These are phyloP conservation scores for Wallacemonas rigidus DNA, from an alignment of 208 protist species.

Conservation along the genomic window DNA sequence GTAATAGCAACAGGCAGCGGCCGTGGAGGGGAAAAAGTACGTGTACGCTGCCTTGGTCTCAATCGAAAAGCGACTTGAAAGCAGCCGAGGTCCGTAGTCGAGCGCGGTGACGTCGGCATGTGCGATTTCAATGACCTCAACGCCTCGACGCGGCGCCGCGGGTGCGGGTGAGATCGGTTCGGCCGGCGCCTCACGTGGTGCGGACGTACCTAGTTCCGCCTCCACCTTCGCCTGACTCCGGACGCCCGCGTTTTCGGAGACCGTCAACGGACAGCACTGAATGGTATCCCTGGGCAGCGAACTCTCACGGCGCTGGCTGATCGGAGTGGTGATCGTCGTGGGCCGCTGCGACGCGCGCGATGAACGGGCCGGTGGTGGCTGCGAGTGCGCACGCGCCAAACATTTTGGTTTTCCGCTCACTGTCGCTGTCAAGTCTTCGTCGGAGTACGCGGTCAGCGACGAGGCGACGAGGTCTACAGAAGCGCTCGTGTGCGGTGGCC, in stretches of 20 bases:
- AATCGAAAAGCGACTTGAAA: conserved; percentile 65
- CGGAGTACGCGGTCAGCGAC: background rate
- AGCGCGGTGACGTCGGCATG: conserved; percentile 71
- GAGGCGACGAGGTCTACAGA: background rate
- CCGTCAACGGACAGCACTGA: too few species aligned
- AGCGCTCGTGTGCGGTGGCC: background rate
- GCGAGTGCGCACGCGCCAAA: background rate
- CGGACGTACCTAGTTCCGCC: too few species aligned
- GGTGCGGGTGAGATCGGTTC: too few species aligned
- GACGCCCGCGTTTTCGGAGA: too few species aligned
- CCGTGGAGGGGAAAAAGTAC: conserved; percentile 57
- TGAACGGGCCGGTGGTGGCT: background rate
- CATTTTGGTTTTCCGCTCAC: background rate
- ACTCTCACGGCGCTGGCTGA: background rate
- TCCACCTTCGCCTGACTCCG: too few species aligned
- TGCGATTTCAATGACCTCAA: conserved; percentile 70
- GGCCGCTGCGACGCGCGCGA: too few species aligned
- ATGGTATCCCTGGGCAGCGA: background rate
- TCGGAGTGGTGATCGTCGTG: background rate
- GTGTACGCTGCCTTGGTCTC: conserved; percentile 57
- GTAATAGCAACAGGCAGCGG: conserved; percentile 54
- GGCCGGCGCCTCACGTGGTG: too few species aligned
- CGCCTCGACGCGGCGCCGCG: conserved; percentile 17
- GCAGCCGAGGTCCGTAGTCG: conserved; percentile 66
- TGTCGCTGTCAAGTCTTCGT: too few species aligned